Base-by-base conservation (phyloP, 1,139 yeast species). In the Debaryomyces sp. region DNA sequence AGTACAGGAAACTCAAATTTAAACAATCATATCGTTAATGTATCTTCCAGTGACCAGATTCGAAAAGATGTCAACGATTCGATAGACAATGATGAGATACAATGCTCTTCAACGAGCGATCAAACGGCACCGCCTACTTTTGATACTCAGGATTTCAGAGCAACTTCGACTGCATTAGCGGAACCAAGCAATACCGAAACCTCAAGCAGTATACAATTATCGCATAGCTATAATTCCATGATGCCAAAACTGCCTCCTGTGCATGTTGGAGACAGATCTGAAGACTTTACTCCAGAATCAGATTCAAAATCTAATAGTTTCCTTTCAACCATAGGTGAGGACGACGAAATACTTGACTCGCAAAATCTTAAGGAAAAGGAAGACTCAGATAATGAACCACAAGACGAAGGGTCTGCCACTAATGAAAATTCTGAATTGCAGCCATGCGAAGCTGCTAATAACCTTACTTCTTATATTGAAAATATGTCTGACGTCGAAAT, bases 401-500 rank as follows among this genome's bases (percentile, higher is more conserved):
- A 13, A 22, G n/a, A 13, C 10, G 6, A 24, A 26, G 32, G 12
- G n/a, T 18, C 10, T 33, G 18, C 15, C 22, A n/a, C 36, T 36
- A 22, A 13, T 24, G 36, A 40, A 40, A 30, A 30, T 2, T 18
- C 43, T 30, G 18, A 4, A n/a, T 4, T 7, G 18, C 12, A 23
- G 13, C 21, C 12, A 24, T n/a, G 10, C 13, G 18, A 21, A 18
- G 22, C 22, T 5, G 43, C 10, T 7, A 21, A 41, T n/a, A 17
- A 7, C 5, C 6, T 45, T 22, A 18, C 49, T 9, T 35, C 22
- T 15, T 18, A 43, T 6, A 36, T 47, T 5, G 50, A 43, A 17
- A 43, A 46, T n/a, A 44, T 53, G 23, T 41, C 53, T 1, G 56
- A 59, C 34, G 52, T 56, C 1, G 66, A 61, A 4, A 47, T 70